Conservation (phyloP, 129 eudicot species). For the Helianthus annuus region HanXRQr2.0-SUNRISE NC_035435.2:150900092-150900591, state of each 20-base stretch:
- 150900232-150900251: constrained; percentile 66
- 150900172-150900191: constrained; percentile 54
- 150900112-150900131: constrained; percentile 41
- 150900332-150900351: not conserved
- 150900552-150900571: no score
- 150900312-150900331: not conserved
- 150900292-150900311: constrained; percentile 49
- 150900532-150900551: no score
- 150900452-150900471: constrained; percentile 10
- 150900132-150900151: constrained; percentile 69
- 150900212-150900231: constrained; percentile 58
- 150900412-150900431: not conserved
- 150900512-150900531: no score
- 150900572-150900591: no score
- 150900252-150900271: constrained; percentile 62
- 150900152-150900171: constrained; percentile 64
- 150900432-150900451: not conserved
- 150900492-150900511: not conserved
- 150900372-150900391: no score
- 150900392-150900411: not conserved
- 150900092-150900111: constrained; percentile 55
- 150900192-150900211: constrained; percentile 43
- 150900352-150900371: no score
- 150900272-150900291: constrained; percentile 45
- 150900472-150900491: not conserved